Conservation (phyloP, 495 filamentous ascomycete genomes). For the Podospora sp. region DNA sequence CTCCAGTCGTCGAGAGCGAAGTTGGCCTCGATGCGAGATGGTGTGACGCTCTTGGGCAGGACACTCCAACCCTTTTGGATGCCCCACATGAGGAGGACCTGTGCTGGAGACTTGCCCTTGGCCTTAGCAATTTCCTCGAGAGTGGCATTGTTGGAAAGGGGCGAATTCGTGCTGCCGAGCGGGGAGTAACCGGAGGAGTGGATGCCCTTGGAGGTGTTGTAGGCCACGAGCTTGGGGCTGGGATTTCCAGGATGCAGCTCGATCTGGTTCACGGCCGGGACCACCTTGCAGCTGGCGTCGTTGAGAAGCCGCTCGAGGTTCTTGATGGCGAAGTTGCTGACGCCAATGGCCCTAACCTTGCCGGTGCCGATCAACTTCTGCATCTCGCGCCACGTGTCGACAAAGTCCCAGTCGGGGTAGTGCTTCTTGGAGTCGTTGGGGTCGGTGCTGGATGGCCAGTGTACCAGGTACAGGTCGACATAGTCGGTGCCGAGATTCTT, state of each 20-base stretch:
- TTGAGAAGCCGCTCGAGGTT: constrained; percentile 71
- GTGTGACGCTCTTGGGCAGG: constrained; percentile 69
- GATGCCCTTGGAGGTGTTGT: constrained; percentile 68
- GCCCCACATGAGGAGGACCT: constrained; percentile 71
- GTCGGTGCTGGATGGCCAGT: constrained; percentile 68
- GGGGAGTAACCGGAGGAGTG: constrained; percentile 70
- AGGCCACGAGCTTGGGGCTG: constrained; percentile 76
- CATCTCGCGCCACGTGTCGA: constrained; percentile 83
- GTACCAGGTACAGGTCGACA: constrained; percentile 83
- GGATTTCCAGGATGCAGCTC: constrained; percentile 86
- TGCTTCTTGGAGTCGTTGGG: constrained; percentile 45
- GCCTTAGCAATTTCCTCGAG: constrained; percentile 62
- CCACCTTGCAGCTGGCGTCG: constrained; percentile 58
- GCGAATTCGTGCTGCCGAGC: constrained; percentile 59
- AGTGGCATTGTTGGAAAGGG: constrained; percentile 62
- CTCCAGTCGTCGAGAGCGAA: constrained; percentile 65
- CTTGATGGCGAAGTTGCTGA: constrained; percentile 73
- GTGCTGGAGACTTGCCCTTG: constrained; percentile 68
- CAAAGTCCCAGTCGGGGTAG: constrained; percentile 70
- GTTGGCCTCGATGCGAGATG: constrained; percentile 64
- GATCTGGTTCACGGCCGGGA: constrained; percentile 88
- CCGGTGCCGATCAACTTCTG: constrained; percentile 78
- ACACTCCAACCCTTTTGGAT: constrained; percentile 73
- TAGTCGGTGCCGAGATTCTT: constrained; percentile 73
- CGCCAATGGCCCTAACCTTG: constrained; percentile 79